Evolutionary conservation across 2,329 filamentous ascomycete species (phyloP).

Genomic region (Aschersonia sp.): DNA sequence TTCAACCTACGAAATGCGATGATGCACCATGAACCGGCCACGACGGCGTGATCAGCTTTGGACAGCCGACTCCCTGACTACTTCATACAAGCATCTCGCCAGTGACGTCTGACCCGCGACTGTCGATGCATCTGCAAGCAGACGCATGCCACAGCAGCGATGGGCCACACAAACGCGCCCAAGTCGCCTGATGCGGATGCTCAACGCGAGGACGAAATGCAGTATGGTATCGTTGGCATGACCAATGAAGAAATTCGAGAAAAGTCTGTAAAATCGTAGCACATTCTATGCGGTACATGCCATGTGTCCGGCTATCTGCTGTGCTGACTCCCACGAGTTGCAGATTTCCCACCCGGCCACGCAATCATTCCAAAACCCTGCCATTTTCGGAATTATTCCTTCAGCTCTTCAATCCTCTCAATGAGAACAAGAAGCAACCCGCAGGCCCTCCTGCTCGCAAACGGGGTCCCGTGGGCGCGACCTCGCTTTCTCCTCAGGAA

Average conservation of each 20-base stretch:
- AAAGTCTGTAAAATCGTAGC: conserved; percentile 16
- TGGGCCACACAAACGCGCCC: too few relatives aligned
- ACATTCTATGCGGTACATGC: not conserved
- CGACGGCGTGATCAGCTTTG: too few relatives aligned
- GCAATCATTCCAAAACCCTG: conserved; percentile 65
- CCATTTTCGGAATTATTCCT: conserved; percentile 69
- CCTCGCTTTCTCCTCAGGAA: conserved; percentile 57
- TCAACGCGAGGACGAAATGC: conserved; percentile 33
- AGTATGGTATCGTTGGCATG: conserved; percentile 28
- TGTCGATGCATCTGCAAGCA: too few relatives aligned
- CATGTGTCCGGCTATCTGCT: not conserved
- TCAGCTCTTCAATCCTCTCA: conserved; percentile 67
- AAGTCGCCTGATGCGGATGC: conserved; percentile 15
- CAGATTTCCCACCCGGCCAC: conserved; percentile 71
- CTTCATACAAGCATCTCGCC: too few relatives aligned
- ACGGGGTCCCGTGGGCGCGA: conserved; percentile 41
- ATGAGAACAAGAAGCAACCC: conserved; percentile 66
- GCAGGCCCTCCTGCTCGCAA: conserved; percentile 37
- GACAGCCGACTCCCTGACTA: too few relatives aligned
- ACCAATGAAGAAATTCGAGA: conserved; percentile 28
- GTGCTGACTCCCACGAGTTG: not conserved
- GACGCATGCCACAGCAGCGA: too few relatives aligned
- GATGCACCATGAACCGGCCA: too few relatives aligned
- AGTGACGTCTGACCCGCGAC: too few relatives aligned
- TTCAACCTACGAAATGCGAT: too few relatives aligned